phyloP scores from a whole-genome alignment of 2,329 filamentous ascomycete species.

The Pseudomassariella vexata region DNA sequence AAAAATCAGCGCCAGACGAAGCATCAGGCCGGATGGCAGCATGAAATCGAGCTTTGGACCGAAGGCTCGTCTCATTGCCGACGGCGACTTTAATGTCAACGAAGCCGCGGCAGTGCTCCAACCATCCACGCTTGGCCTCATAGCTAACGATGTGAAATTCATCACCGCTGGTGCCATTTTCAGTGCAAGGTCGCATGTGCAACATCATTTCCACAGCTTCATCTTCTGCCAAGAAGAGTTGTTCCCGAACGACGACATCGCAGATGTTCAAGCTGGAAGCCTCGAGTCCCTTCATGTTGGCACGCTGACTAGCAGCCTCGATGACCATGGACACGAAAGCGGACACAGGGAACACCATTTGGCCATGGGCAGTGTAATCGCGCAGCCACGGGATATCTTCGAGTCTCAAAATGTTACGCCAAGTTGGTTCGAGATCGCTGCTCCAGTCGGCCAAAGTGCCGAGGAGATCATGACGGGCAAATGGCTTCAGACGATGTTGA shows the following conservation, averaged over 20 bases:
- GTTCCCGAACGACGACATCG: conserved; percentile 27
- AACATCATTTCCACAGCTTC: conserved; percentile 29
- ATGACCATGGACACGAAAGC: conserved; percentile 5
- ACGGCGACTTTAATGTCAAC: conserved; percentile 20
- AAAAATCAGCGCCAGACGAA: conserved; percentile 20
- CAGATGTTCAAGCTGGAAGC: conserved; percentile 28
- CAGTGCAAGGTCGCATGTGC: conserved; percentile 20
- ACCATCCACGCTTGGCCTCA: conserved; percentile 28
- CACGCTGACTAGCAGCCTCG: conserved; percentile 13
- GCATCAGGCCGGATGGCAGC: conserved; percentile 30
- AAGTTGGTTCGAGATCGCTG: conserved; percentile 2
- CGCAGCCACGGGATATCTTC: conserved; percentile 7
- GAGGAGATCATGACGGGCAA: conserved; percentile 4
- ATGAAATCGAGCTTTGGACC: conserved; percentile 27
- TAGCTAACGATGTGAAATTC: conserved; percentile 32
- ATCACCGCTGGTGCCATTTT: conserved; percentile 20
- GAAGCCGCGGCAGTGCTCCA: conserved; percentile 29
- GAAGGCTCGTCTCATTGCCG: conserved; percentile 25
- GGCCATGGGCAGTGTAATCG: conserved; percentile 4
- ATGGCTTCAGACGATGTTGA: conserved; percentile 2
- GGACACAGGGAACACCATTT: conserved; percentile 4
- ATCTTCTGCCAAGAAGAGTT: conserved; percentile 26
- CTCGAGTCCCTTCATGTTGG: conserved; percentile 17
- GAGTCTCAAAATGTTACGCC: conserved; percentile 3
- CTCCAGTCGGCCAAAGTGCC: not conserved